phyloP scores from a whole-genome alignment of 2,329 filamentous ascomycete genomes.

The Tolypocladium pustulatum region DNA sequence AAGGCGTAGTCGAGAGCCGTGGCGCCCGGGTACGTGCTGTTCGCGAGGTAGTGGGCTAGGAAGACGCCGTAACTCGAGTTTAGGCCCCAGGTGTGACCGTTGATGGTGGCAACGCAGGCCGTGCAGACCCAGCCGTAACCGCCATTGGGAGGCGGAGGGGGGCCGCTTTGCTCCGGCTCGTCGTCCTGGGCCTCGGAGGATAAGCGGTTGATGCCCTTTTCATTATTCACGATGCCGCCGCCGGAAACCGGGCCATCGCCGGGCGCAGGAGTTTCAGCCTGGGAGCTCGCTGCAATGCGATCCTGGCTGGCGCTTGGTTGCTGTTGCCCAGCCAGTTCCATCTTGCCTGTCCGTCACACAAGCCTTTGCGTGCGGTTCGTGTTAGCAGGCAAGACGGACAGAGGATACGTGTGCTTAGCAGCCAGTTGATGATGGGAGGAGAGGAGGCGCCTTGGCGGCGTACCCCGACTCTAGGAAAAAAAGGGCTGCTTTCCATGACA shows the following conservation, averaged over 20 bases:
- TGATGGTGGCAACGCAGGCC: slow-evolving; percentile 36
- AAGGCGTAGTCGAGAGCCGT: slow-evolving; percentile 63
- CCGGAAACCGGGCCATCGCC: not conserved
- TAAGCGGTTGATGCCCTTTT: not conserved
- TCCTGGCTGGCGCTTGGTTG: not conserved
- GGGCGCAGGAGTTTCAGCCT: not conserved
- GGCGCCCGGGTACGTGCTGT: slow-evolving; percentile 51
- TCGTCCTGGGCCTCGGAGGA: not conserved
- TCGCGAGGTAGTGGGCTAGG: slow-evolving; percentile 45
- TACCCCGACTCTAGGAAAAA: not conserved
- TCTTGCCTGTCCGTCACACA: not conserved
- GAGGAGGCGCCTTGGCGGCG: not conserved
- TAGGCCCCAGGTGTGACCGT: slow-evolving; percentile 65
- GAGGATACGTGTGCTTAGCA: not conserved
- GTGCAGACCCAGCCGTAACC: slow-evolving; percentile 44
- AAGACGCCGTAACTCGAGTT: slow-evolving; percentile 45
- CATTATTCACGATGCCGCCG: not conserved
- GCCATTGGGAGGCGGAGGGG: slow-evolving; percentile 40
- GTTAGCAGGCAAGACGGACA: not conserved
- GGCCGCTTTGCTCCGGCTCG: not conserved
- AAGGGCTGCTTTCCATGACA: not conserved
- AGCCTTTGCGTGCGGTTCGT: not conserved
- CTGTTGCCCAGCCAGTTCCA: not conserved
- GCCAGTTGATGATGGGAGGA: not conserved
- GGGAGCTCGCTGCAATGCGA: not conserved